Percentiles rank a stretch among this genome's conserved stretches.
phyloP scores from a whole-genome alignment of 2,329 filamentous ascomycete species.

The Ceratocystiopsis sp. region DNA sequence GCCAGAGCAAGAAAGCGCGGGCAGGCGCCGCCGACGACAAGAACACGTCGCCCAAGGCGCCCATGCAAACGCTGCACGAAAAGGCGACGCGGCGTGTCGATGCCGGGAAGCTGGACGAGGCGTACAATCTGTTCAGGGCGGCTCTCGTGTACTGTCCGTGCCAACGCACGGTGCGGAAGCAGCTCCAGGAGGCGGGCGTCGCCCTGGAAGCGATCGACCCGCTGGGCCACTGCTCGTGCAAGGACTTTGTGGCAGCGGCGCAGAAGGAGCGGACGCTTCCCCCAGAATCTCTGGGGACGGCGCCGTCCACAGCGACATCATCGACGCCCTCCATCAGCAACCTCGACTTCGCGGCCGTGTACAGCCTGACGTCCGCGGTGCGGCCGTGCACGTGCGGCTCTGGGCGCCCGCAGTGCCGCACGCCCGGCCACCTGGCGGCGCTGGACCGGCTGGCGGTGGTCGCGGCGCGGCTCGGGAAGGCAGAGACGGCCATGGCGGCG shows the following conservation, averaged over 20 bases:
- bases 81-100: no score
- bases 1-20: no score
- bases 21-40: no score
- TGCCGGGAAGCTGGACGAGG: no score
- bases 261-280: conserved; percentile 1
- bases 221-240: conserved; percentile 6
- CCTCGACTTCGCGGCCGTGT: conserved; percentile 7
- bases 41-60: no score
- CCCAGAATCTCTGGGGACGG: not conserved
- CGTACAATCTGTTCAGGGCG: not conserved
- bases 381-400: conserved; percentile 7
- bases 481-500: not conserved
- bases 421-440: conserved; percentile 1
- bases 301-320: not conserved
- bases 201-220: conserved; percentile 4
- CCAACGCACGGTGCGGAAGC: conserved; percentile 1
- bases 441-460: conserved; percentile 2
- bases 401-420: conserved; percentile 3
- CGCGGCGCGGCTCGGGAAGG: not conserved
- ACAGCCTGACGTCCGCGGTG: not conserved
- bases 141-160: conserved; percentile 6
- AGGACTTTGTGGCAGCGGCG: conserved; percentile 8
- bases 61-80: no score
- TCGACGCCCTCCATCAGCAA: conserved; percentile 1
- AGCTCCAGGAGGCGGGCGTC: conserved; percentile 3